Conservation (phyloP, 305 asterid species). For the Rubia occidens region DNA sequence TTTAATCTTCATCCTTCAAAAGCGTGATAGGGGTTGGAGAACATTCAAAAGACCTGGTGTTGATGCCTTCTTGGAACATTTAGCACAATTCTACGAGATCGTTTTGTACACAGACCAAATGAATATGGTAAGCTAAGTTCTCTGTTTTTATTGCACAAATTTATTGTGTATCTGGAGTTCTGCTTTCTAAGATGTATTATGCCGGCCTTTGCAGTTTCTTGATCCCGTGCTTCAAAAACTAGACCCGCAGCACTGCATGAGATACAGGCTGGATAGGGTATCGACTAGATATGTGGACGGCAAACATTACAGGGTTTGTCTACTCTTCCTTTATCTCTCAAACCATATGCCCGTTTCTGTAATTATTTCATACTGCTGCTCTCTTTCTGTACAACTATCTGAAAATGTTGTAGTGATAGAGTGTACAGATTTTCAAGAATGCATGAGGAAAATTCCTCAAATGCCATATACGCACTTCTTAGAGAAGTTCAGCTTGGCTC, state of each 20-base stretch:
- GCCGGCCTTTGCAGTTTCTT: constrained; percentile 57
- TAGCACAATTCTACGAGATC: constrained; percentile 75
- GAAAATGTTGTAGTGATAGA: not conserved
- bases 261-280: constrained; percentile 61
- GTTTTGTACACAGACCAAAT: constrained; percentile 68
- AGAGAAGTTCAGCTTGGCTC: not conserved
- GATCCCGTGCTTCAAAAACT: constrained; percentile 70
- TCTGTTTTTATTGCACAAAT: not conserved
- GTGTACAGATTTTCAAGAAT: not conserved
- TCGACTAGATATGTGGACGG: constrained; percentile 69
- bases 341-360: not conserved
- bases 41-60: constrained; percentile 93
- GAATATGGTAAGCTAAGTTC: constrained; percentile 34
- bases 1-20: constrained; percentile 12
- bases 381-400: not conserved
- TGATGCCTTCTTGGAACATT: constrained; percentile 74
- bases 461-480: not conserved
- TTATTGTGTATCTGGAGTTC: not conserved
- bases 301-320: constrained; percentile 73
- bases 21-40: constrained; percentile 97
- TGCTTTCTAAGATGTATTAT: not conserved
- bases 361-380: not conserved
- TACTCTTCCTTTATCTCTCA: constrained; percentile 5
- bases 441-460: not conserved
- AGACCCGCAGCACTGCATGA: constrained; percentile 61